Evolutionary conservation across 495 filamentous ascomycete species (phyloP), one percentile per base, ranked within the genome.

Genomic region (Penicillium silybi): DNA sequence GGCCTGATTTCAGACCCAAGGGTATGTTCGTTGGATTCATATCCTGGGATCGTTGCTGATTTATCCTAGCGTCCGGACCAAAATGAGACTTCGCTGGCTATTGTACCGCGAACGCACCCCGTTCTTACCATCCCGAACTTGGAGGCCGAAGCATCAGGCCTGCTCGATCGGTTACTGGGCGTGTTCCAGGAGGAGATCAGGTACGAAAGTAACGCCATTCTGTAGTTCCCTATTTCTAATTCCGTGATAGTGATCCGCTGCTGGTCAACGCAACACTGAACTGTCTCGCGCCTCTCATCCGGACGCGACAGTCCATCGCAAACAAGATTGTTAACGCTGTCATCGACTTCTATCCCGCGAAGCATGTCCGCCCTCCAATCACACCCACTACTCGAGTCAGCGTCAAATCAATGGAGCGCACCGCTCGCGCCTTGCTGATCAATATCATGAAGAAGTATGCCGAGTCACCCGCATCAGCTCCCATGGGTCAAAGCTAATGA

Each of bases 341-440:
- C 20, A 70, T 97, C n/a, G 89, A 84, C 58, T 99, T 96, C 76
- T 95, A 95, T 65, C 93, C 93, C 6, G 68, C 95, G 7, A 88
- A 84, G 59, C 83, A 85, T 52, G 86, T 86, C 39, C 85, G 81
- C 56, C 80, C 82, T 6, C 86, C 89, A 13, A 80, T 95, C 71
- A 92, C 87, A 1, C 78, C 88, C 4, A 87, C 85, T 61, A 78
- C 80, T 27, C 90, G 86, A 46, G 84, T 99, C 32, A 81, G 89
- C 37, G 75, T 96, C 44, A 89, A 87, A 69, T 96, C 91, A 1
- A 93, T 97, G 84, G 93, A 93, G 66, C 87, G 93, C 54, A 99
- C 93, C 15, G 87, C 88, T 1, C 81, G 90, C 48, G 81, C 87
- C 50, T 68, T 99, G 35, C 76, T 97, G 15, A 78, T 87, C 34